Conservation (phyloP, 176 grass and related monocot species). For the Canna indica region DNA sequence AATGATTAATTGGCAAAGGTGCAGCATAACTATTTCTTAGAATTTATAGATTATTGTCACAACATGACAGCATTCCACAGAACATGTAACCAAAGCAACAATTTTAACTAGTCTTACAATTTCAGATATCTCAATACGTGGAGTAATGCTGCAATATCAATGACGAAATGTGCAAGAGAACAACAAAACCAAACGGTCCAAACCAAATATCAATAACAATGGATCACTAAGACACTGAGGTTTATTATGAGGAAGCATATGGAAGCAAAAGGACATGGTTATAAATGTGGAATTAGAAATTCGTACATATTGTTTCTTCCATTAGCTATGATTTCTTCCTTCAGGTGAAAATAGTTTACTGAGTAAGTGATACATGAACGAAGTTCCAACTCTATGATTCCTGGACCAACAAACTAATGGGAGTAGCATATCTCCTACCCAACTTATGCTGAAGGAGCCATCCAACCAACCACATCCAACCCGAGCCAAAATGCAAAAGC, state of each 20-base stretch:
- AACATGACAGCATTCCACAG: background rate
- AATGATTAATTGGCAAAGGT: too few species aligned
- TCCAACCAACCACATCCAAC: constrained; percentile 1
- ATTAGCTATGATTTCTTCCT: constrained; percentile 7
- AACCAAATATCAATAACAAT: background rate
- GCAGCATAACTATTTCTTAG: too few species aligned
- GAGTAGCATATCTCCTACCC: background rate
- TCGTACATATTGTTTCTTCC: background rate
- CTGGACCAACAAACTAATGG: background rate
- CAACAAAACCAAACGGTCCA: background rate
- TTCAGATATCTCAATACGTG: background rate
- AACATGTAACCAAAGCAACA: background rate
- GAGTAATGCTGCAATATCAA: background rate
- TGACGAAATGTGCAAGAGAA: background rate
- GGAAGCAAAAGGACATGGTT: background rate
- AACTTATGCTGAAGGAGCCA: background rate
- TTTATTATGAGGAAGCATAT: background rate
- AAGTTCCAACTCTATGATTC: background rate
- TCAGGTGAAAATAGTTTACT: background rate
- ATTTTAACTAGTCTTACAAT: background rate
- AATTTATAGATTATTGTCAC: too few species aligned
- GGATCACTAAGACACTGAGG: background rate
- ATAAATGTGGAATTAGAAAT: background rate
- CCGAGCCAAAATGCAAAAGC: background rate
- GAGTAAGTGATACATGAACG: background rate